Evolutionary conservation across 345 rosid species (phyloP).

Genomic region (Lumnitzera littorea): DNA sequence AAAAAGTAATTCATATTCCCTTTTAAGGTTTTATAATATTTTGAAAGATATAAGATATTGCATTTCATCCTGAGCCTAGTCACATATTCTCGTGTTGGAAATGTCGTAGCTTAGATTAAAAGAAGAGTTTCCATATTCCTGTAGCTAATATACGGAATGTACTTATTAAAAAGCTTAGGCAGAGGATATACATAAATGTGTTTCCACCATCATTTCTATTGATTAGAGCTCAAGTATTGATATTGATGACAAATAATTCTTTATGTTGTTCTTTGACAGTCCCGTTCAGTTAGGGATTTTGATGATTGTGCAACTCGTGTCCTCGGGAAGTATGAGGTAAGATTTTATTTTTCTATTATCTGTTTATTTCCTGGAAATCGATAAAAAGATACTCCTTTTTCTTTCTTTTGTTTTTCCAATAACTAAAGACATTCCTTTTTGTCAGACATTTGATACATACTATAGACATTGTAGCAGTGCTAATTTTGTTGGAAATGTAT

Average conservation of each 20-base stretch:
- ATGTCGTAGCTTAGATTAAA: too few species aligned
- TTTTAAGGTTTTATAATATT: not conserved
- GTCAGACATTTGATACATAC: conserved; percentile 28
- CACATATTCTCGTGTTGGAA: too few species aligned
- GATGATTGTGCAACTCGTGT: conserved; percentile 24
- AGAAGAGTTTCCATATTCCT: too few species aligned
- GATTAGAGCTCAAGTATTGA: too few species aligned
- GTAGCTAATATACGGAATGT: too few species aligned
- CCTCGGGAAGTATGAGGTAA: conserved; percentile 31
- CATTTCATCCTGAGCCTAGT: too few species aligned
- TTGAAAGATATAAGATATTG: not conserved
- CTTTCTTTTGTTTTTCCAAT: not conserved
- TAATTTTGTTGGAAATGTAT: conserved; percentile 19
- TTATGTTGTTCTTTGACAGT: conserved; percentile 16
- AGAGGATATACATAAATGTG: too few species aligned
- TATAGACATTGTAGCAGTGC: conserved; percentile 27
- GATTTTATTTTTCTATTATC: not conserved
- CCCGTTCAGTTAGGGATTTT: conserved; percentile 25
- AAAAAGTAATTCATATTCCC: conserved; percentile 8
- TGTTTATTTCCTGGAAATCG: too few species aligned
- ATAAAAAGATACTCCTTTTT: not conserved
- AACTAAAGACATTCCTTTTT: conserved; percentile 4
- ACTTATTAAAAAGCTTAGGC: too few species aligned
- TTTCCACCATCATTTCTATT: too few species aligned
- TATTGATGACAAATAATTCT: not conserved